Percentiles rank a stretch among this genome's conserved stretches.
Conservation (phyloP, 139 green algal species). For the Coccomyxa sp. region DNA sequence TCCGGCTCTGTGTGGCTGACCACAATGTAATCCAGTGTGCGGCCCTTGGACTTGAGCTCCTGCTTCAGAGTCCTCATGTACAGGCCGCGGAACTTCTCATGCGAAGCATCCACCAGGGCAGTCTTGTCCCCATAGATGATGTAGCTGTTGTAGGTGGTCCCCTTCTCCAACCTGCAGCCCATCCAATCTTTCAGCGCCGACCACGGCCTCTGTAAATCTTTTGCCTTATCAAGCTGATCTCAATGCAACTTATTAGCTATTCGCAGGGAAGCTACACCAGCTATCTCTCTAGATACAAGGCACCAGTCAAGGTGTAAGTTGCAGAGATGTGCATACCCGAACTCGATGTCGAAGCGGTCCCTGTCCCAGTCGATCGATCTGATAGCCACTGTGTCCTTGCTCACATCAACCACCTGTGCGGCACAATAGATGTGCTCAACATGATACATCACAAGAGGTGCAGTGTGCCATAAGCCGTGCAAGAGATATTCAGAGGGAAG, state of each 20-base stretch:
- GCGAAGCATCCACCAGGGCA: conserved; percentile 86
- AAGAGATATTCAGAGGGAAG: no score
- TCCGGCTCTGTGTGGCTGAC: conserved; percentile 89
- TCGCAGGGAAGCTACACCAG: no score
- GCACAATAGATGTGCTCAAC: no score
- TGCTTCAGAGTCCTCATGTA: conserved; percentile 69
- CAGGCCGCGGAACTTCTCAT: conserved; percentile 94
- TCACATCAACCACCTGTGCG: conserved; percentile 60
- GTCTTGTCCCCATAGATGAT: conserved; percentile 90
- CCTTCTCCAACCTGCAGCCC: conserved; percentile 65
- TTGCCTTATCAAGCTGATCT: no score
- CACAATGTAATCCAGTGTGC: conserved; percentile 83
- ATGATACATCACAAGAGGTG: no score
- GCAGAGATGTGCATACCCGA: conserved; percentile 42
- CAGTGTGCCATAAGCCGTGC: no score
- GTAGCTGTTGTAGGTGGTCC: conserved; percentile 96
- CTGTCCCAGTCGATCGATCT: conserved; percentile 92
- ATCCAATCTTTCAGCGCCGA: no score
- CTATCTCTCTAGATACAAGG: no score
- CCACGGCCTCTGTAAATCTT: no score
- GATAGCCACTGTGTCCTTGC: conserved; percentile 80
- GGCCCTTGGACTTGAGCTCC: conserved; percentile 38
- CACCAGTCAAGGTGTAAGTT: conserved; percentile 8
- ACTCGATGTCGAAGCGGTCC: conserved; percentile 96
- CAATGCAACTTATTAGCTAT: no score